A percentile compares a stretch with the other conserved stretches of the same genome.
Conservation (phyloP, 83 land plant species). For the Thuja plicata region DNA sequence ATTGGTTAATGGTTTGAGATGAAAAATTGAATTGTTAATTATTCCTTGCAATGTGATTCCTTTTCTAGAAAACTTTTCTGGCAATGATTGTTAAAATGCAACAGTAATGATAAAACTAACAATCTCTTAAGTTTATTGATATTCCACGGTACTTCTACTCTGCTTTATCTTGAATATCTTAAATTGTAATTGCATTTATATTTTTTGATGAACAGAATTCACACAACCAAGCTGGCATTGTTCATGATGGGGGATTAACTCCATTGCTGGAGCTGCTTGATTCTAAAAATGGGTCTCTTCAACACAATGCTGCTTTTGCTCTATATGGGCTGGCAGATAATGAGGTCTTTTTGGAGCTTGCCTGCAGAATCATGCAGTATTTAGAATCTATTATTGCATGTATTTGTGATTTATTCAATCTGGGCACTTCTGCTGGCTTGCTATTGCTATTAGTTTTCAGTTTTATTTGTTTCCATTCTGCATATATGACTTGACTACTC, state of each 20-base stretch:
- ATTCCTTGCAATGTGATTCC: not conserved
- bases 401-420: not conserved
- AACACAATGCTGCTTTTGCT: slow-evolving; percentile 98
- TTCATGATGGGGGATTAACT: slow-evolving; percentile 81
- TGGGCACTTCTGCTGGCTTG: too few relatives aligned
- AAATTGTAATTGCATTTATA: not conserved
- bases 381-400: not conserved
- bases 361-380: not conserved
- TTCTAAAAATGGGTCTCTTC: slow-evolving; percentile 89
- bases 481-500: not conserved
- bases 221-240: slow-evolving; percentile 99
- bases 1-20: not conserved
- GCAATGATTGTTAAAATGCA: too few relatives aligned
- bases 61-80: not conserved
- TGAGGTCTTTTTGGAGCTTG: slow-evolving; percentile 55
- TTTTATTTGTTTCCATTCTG: not conserved
- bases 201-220: slow-evolving; percentile 52
- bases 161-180: not conserved
- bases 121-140: too few relatives aligned
- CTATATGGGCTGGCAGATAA: slow-evolving; percentile 97
- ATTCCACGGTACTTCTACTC: not conserved
- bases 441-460: slow-evolving; percentile 2
- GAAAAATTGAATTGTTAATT: not conserved
- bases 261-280: slow-evolving; percentile 92
- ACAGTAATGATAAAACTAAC: too few relatives aligned